These are phyloP conservation scores for Hordeum pubiflorum DNA, from an alignment of 202 grass and related monocot species.

Conservation along the genomic window DNA sequence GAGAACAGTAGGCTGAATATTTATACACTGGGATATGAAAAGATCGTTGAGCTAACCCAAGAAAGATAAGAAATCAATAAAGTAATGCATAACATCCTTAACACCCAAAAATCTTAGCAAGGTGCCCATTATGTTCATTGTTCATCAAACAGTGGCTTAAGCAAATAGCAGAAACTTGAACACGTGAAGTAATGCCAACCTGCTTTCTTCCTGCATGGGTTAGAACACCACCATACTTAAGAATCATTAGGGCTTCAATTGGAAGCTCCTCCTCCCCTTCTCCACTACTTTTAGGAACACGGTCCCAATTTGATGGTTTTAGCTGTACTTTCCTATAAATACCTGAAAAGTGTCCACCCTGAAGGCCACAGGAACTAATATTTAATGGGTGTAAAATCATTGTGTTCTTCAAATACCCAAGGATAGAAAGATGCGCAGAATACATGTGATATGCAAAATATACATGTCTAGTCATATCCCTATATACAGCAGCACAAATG, in stretches of 20 bases:
- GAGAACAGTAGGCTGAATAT: not conserved
- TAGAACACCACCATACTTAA: constrained; percentile 93
- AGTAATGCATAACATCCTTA: not conserved
- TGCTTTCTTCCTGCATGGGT: constrained; percentile 99
- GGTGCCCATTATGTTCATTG: not conserved
- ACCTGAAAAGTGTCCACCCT: constrained; percentile 97
- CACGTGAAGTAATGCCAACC: constrained; percentile 38
- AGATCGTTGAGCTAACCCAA: not conserved
- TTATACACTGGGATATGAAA: not conserved
- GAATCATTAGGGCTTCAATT: constrained; percentile 88
- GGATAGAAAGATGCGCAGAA: constrained; percentile 17
- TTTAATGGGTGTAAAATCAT: constrained; percentile 11
- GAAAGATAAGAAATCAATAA: not conserved
- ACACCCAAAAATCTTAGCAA: not conserved
- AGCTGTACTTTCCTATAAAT: constrained; percentile 96
- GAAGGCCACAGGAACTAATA: constrained; percentile 28
- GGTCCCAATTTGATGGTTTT: constrained; percentile 76
- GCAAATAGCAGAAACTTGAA: constrained; percentile 7
- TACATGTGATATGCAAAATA: not conserved
- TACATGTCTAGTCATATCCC: constrained; percentile 10
- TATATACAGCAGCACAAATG: constrained; percentile 10
- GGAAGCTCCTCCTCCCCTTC: constrained; percentile 62
- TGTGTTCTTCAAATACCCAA: not conserved
- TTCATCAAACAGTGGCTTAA: not conserved
- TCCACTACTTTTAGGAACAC: constrained; percentile 44